These are phyloP conservation scores for Amesomyces nigricolor DNA, from an alignment of 2,329 filamentous ascomycete genomes.

Conservation along the genomic window DNA sequence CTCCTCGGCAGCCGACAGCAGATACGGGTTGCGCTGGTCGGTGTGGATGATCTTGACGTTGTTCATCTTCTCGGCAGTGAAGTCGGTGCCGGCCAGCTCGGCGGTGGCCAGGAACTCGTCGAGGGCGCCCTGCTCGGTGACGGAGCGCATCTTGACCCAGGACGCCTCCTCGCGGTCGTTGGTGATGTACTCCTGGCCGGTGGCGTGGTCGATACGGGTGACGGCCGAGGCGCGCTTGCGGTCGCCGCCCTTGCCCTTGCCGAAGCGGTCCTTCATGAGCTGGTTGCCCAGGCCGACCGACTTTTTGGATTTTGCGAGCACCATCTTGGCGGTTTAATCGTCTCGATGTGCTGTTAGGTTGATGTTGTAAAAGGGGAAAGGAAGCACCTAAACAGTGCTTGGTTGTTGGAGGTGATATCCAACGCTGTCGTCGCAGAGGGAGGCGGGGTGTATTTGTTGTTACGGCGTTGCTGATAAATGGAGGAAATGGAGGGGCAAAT, in stretches of 20 bases:
- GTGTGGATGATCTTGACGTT: slow-evolving; percentile 98
- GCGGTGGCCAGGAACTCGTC: slow-evolving; percentile 96
- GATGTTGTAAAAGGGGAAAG: too few relatives aligned
- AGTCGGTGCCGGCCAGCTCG: slow-evolving; percentile 95
- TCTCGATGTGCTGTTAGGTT: neutral
- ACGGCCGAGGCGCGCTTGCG: slow-evolving; percentile 62
- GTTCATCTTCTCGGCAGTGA: slow-evolving; percentile 98
- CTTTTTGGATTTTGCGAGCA: slow-evolving; percentile 85
- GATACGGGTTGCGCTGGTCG: slow-evolving; percentile 91
- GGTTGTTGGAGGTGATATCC: slow-evolving; percentile 3
- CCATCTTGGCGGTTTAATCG: slow-evolving; percentile 39
- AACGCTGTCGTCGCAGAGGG: neutral
- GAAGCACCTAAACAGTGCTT: slow-evolving; percentile 10
- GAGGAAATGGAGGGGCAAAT: slow-evolving; percentile 46
- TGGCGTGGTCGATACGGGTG: slow-evolving; percentile 67
- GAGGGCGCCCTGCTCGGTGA: slow-evolving; percentile 92
- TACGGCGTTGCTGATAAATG: slow-evolving; percentile 27
- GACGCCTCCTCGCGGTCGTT: slow-evolving; percentile 85
- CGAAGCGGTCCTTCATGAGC: slow-evolving; percentile 98
- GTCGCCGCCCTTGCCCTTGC: slow-evolving; percentile 80
- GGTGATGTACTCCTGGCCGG: slow-evolving; percentile 86
- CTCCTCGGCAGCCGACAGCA: slow-evolving; percentile 82
- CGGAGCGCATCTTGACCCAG: slow-evolving; percentile 99
- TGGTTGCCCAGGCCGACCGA: slow-evolving; percentile 90
- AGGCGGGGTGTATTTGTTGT: slow-evolving; percentile 18